Evolutionary conservation across 2,329 filamentous ascomycete species (phyloP), one percentile per base, ranked within the genome.

Genomic region (Arthrobotrys conoides): DNA sequence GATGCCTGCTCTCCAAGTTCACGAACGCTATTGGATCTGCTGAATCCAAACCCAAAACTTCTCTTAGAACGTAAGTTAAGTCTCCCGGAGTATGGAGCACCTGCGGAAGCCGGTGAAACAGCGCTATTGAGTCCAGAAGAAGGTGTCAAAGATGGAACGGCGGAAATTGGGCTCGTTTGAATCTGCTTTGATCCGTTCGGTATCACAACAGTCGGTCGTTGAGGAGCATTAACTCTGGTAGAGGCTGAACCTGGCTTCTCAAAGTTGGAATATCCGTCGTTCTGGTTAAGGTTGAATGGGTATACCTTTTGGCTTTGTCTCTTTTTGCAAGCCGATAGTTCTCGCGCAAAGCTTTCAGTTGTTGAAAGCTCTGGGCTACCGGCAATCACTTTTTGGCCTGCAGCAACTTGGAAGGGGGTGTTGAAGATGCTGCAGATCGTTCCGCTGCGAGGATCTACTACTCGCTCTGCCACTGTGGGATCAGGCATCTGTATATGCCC

Each of bases 401-500:
- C 51, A 18, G 61, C 59, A 27, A 73, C 61, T 27, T 73, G 61
- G 61, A 67, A 73, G 12, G 70, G 70, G 14, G 67, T 61, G 16
- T 73, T 61, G 61, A 73, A 41, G 18, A 73, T 48, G 61, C 70
- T 73, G 41, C 70, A 73, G 46, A 73, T 73, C n/a, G 70, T 73
- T 51, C 70, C 70, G n/a, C 70, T 67, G 18, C 70, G 70, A n/a
- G 70, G 61, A 24, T 73, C 70, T 3, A 73, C 70, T 3, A 49
- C 61, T 22, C 70, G 70, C 16, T 73, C 70, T 3, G 70, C 63
- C 49, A 66, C 70, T 9, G 70, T 73, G 8, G 70, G 70, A 38
- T 73, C 70, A n/a, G 70, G 70, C 61, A 73, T 73, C 22, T 73
- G 70, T 12, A 73, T 73, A 44, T 73, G 70, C 6, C 70, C 70